Evolutionary conservation across 73 alveolate species (phyloP), one percentile per base, ranked within the genome.

Genomic region (Urostyla sp.): DNA sequence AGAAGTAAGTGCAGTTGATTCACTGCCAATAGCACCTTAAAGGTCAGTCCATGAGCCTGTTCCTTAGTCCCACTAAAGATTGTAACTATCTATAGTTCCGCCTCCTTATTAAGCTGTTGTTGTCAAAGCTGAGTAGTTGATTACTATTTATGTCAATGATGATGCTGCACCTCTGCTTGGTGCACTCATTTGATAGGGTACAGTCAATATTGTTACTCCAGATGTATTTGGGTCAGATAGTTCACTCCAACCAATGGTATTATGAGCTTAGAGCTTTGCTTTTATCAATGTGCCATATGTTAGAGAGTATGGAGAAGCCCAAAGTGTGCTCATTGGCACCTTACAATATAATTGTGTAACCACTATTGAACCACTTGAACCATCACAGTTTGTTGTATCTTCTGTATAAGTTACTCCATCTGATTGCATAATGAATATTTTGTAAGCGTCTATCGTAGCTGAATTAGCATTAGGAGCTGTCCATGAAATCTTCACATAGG

Each of bases 221-320:
- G 15, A 55, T 16, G 61, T 44, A 21, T 56, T 75, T 16, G 76
- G 38, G 1, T 15, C 23, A 0, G 87, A 75, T 26, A 55, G 18
- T 2, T 58, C 74, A 27, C 76, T 21, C 72, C 60, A 63, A 10
- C 85, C 94, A 21, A 53, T 53, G 16, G 30, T 54, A 67, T 86
- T 86, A 53, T 67, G 11, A 30, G 87, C 94, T 43, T 55, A 30
- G 28, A 75, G 84, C 24, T 23, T 35, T 10, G 94, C 89, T 21
- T 32, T 34, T 15, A 86, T 60, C 1, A 67, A 18, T 46, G 54
- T 87, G 3, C 80, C 80, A 28, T 66, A 72, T 7, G 34, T 27
- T n/a, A 86, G 72, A 1, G 1, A 0, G 60, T 3, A 67, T 0
- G 82, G 69, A 2, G 73, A 27, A 7, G 72, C 61, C 48, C 74